These are phyloP conservation scores for Alternaria metachromatica DNA, from an alignment of 2,329 filamentous ascomycete species.

Conservation along the genomic window DNA sequence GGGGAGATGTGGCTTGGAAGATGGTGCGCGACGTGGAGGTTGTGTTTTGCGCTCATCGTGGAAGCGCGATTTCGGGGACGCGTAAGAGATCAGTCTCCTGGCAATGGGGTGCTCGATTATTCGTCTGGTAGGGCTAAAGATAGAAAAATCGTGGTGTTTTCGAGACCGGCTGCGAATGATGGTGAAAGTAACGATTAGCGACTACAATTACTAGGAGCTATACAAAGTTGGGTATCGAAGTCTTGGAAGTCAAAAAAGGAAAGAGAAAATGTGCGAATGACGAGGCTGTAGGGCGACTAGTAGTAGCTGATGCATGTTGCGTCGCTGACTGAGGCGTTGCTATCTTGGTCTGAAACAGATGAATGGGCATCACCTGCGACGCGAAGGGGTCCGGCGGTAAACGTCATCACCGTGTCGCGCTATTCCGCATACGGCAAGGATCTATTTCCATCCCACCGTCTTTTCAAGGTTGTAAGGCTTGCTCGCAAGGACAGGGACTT, in stretches of 20 bases:
- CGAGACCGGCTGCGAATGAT: not conserved
- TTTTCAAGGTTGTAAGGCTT: not conserved
- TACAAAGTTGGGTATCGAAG: not conserved
- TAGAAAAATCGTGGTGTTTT: not conserved
- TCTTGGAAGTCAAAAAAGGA: not conserved
- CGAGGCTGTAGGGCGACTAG: conserved; percentile 4
- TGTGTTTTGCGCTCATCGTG: conserved; percentile 38
- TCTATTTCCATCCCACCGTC: not conserved
- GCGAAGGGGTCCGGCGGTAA: not conserved
- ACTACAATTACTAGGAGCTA: conserved; percentile 8
- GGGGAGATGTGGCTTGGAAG: conserved; percentile 39
- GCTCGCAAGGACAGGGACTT: not conserved
- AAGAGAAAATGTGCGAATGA: not conserved
- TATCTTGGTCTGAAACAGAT: conserved; percentile 9
- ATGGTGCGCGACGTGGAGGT: conserved; percentile 39
- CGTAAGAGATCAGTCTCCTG: too few relatives aligned
- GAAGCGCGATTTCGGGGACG: not conserved
- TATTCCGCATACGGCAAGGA: not conserved
- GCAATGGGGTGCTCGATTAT: not conserved
- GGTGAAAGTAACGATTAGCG: conserved; percentile 2
- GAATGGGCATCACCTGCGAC: conserved; percentile 6
- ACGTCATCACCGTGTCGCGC: conserved; percentile 1
- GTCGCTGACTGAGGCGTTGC: conserved; percentile 14
- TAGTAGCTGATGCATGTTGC: conserved; percentile 12
- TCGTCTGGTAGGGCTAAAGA: not conserved